A percentile compares a stretch with the other conserved stretches of the same genome.
Conservation (phyloP, 2,329 filamentous ascomycete species). For the Alternaria ventricosa region DNA sequence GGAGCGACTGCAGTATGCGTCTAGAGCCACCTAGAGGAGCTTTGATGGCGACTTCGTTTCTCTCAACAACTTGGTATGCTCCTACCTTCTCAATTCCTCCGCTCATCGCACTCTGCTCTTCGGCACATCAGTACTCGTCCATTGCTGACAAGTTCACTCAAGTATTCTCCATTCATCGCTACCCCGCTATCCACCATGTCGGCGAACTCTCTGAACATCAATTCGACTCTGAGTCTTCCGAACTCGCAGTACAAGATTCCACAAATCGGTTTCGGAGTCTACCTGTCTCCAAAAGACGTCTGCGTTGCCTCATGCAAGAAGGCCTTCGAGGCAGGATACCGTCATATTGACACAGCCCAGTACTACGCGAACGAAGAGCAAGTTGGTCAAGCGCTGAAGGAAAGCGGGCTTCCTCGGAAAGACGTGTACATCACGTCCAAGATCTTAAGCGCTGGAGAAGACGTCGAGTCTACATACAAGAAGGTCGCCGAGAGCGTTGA, state of each 20-base stretch:
- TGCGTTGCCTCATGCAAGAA: conserved; percentile 65
- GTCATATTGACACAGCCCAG: conserved; percentile 72
- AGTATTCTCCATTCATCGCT: conserved; percentile 8
- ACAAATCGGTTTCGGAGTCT: conserved; percentile 74
- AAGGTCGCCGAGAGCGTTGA: conserved; percentile 67
- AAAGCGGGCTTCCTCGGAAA: conserved; percentile 62
- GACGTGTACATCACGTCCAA: conserved; percentile 76
- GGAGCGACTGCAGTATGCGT: conserved; percentile 6
- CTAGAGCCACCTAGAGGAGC: not conserved
- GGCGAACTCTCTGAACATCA: conserved; percentile 47
- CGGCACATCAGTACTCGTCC: not conserved
- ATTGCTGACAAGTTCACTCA: conserved; percentile 12
- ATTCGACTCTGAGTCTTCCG: conserved; percentile 58
- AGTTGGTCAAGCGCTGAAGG: conserved; percentile 68
- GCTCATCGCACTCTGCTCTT: conserved; percentile 3
- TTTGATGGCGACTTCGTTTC: not conserved
- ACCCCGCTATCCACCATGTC: conserved; percentile 24
- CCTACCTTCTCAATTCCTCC: conserved; percentile 6
- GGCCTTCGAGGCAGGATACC: conserved; percentile 65
- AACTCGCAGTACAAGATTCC: conserved; percentile 64
- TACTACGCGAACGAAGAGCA: conserved; percentile 73
- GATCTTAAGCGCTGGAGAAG: conserved; percentile 62
- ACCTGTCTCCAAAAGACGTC: conserved; percentile 62
- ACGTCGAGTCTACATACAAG: conserved; percentile 65
- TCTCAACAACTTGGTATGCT: conserved; percentile 13